A percentile compares a stretch with the other conserved stretches of the same genome.
phyloP scores from a whole-genome alignment of 768 basidiomycete species.

The Mycena metata region DNA sequence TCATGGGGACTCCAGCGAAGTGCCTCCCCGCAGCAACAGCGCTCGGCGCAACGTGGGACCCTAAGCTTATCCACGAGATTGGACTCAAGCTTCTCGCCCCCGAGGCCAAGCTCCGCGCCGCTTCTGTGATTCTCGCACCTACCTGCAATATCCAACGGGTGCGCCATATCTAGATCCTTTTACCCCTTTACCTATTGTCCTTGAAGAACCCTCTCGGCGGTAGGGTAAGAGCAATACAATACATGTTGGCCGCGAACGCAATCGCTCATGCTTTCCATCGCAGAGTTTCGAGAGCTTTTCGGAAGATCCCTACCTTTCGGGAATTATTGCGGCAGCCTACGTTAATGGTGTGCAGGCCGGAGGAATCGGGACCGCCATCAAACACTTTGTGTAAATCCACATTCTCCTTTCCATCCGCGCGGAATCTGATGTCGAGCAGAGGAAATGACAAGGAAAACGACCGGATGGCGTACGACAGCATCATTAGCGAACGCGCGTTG shows the following conservation, averaged over 20 bases:
- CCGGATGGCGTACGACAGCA: slow-evolving; percentile 75
- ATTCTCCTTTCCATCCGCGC: not conserved
- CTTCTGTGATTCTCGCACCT: slow-evolving; percentile 80
- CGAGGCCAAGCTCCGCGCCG: slow-evolving; percentile 79
- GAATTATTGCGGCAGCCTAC: slow-evolving; percentile 77
- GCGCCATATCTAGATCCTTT: slow-evolving; percentile 24
- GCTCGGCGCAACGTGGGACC: slow-evolving; percentile 82
- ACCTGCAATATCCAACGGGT: slow-evolving; percentile 90
- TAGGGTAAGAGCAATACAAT: slow-evolving; percentile 54
- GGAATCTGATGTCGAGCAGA: slow-evolving; percentile 46
- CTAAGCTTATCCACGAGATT: slow-evolving; percentile 70
- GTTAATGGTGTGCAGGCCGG: slow-evolving; percentile 82
- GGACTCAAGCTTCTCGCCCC: slow-evolving; percentile 75
- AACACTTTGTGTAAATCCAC: slow-evolving; percentile 79
- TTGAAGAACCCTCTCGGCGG: slow-evolving; percentile 78
- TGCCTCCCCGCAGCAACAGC: slow-evolving; percentile 83
- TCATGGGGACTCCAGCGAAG: slow-evolving; percentile 86
- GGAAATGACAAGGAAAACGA: slow-evolving; percentile 89
- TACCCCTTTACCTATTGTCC: slow-evolving; percentile 9
- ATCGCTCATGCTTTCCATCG: not conserved
- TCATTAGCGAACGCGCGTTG: slow-evolving; percentile 74
- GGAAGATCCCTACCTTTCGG: slow-evolving; percentile 83
- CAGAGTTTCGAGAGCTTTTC: slow-evolving; percentile 85
- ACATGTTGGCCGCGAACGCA: not conserved
- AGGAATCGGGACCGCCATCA: slow-evolving; percentile 84